Evolutionary conservation across 257 asterid genomes (phyloP).

Genomic region (Plantago ovata): DNA sequence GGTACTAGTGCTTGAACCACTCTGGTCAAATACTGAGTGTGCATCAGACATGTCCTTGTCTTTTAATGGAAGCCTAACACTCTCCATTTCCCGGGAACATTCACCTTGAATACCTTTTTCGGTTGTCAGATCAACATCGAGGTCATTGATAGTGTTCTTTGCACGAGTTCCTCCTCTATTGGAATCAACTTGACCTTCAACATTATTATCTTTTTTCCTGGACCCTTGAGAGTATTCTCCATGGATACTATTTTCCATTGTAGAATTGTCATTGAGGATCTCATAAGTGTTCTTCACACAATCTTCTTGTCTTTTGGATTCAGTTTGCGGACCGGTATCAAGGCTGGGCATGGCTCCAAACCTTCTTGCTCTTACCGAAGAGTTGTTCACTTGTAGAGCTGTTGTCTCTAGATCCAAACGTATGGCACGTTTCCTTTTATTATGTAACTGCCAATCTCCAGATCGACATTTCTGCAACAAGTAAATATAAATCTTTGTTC

Average conservation of each 20-base stretch:
- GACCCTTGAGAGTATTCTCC: too few relatives aligned
- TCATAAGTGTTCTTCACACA: background rate
- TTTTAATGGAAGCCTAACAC: background rate
- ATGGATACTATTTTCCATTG: background rate
- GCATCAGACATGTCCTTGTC: background rate
- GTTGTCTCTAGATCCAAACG: background rate
- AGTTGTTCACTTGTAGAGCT: background rate
- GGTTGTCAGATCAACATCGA: too few relatives aligned
- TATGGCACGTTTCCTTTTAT: background rate
- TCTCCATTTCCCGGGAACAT: background rate
- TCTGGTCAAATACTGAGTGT: background rate
- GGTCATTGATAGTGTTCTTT: too few relatives aligned
- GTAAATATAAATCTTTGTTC: background rate
- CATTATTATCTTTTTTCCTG: too few relatives aligned
- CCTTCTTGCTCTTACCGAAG: background rate
- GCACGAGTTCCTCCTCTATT: too few relatives aligned
- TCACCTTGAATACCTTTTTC: too few relatives aligned
- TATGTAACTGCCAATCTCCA: constrained; percentile 20
- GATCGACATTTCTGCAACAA: constrained; percentile 24
- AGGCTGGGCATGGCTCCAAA: constrained; percentile 6
- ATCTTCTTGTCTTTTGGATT: background rate
- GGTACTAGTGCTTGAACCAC: background rate
- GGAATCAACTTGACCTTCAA: too few relatives aligned
- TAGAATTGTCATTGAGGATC: too few relatives aligned
- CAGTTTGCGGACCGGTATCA: too few relatives aligned